Conservation (phyloP, 1,284 basidiomycete genomes). For the Puccinia novopanici region DNA sequence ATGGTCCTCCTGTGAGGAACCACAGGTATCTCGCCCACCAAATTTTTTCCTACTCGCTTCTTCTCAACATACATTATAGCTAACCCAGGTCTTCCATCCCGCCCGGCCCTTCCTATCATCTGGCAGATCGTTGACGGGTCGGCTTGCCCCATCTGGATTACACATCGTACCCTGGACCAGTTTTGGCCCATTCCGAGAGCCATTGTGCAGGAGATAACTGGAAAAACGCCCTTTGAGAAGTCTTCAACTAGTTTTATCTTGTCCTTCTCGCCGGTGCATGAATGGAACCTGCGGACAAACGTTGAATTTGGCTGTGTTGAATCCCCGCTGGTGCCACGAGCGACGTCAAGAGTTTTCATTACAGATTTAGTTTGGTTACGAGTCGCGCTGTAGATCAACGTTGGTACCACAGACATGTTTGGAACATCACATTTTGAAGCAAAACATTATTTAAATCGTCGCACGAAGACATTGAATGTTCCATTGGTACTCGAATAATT, state of each 20-base stretch:
- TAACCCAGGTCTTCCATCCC: too few species aligned
- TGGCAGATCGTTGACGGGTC: neutral
- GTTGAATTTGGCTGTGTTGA: neutral
- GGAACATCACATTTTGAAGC: neutral
- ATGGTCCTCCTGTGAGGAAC: neutral
- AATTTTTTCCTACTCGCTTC: neutral
- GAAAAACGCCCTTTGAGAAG: neutral
- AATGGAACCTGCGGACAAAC: neutral
- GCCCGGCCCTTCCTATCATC: too few species aligned
- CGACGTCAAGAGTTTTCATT: neutral
- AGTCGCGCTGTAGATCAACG: neutral
- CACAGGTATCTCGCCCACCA: neutral
- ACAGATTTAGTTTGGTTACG: neutral
- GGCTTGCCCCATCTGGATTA: neutral
- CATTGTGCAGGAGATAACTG: neutral
- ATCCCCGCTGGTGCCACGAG: neutral
- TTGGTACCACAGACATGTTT: neutral
- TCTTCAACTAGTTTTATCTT: neutral
- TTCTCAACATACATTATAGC: slow-evolving; percentile 9
- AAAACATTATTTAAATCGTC: neutral
- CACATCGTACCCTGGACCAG: neutral
- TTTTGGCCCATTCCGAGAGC: slow-evolving; percentile 4
- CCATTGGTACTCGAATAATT: neutral
- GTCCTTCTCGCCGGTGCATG: neutral
- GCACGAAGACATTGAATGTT: neutral